phyloP scores from a whole-genome alignment of 2,329 filamentous ascomycete species.

The Fusarium newnesense region DNA sequence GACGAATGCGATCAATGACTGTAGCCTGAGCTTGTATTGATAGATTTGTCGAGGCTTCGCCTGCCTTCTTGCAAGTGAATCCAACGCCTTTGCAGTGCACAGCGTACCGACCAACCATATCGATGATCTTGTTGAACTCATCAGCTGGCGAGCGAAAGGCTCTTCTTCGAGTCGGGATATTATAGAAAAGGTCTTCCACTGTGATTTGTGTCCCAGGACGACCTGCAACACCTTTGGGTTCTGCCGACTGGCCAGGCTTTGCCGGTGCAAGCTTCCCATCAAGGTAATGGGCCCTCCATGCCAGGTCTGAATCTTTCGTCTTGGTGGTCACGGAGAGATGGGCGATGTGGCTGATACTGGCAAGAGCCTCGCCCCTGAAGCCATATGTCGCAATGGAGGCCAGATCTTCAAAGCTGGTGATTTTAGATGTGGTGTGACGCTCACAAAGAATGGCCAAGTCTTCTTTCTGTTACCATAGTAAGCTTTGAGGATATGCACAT shows the following conservation, averaged over 20 bases:
- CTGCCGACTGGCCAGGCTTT: constrained; percentile 87
- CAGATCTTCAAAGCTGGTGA: constrained; percentile 93
- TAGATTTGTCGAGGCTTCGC: constrained; percentile 84
- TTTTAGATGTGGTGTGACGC: constrained; percentile 95
- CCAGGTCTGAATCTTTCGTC: constrained; percentile 86
- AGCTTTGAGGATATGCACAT: constrained; percentile 6
- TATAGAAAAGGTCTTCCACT: constrained; percentile 97
- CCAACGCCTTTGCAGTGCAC: constrained; percentile 91
- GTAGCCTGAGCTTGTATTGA: constrained; percentile 79
- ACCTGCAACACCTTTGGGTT: constrained; percentile 89
- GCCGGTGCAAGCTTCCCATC: constrained; percentile 82
- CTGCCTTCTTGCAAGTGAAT: constrained; percentile 97
- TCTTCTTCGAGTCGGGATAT: constrained; percentile 85
- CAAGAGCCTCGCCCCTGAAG: constrained; percentile 95
- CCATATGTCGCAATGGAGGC: constrained; percentile 92
- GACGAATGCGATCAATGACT: constrained; percentile 84
- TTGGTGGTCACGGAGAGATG: constrained; percentile 96
- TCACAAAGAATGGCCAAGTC: constrained; percentile 93
- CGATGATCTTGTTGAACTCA: constrained; percentile 97
- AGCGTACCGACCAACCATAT: constrained; percentile 92
- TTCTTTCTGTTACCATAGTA: constrained; percentile 71
- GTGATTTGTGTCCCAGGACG: constrained; percentile 93
- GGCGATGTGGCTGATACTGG: constrained; percentile 98
- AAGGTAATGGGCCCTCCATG: constrained; percentile 90
- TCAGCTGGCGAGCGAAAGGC: constrained; percentile 93